Evolutionary conservation across 352 stramenopile genomes (phyloP).

Genomic region (Globisporangium spinosum): DNA sequence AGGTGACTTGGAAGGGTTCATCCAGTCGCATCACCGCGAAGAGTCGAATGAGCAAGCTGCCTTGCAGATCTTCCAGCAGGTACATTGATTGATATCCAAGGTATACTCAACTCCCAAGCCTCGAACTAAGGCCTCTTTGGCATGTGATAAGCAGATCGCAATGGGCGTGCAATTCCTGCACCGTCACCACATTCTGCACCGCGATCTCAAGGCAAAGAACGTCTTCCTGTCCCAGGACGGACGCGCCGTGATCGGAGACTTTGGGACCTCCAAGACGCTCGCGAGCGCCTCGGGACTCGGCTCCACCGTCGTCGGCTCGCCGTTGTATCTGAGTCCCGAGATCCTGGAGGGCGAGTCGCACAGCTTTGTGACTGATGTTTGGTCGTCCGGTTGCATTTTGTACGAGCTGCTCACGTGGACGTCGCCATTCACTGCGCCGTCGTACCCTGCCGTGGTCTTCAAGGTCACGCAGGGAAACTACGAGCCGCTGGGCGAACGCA

Average conservation of each 20-base stretch:
- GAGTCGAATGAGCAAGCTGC: conserved; percentile 15
- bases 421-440: conserved; percentile 7
- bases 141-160: conserved; percentile 39
- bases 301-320: conserved; percentile 58
- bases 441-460: conserved; percentile 15
- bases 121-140: no score
- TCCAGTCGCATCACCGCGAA: conserved; percentile 17
- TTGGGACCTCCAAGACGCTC: conserved; percentile 54
- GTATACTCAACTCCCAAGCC: no score
- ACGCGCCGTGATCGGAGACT: conserved; percentile 81
- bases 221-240: conserved; percentile 77
- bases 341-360: conserved; percentile 54
- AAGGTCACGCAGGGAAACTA: conserved; percentile 14
- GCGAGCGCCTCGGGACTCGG: conserved; percentile 24
- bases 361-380: conserved; percentile 61
- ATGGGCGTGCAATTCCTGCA: conserved; percentile 85
- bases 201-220: conserved; percentile 88
- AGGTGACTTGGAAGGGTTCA: conserved; percentile 50
- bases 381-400: conserved; percentile 80
- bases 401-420: conserved; percentile 60
- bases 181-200: conserved; percentile 53
- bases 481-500: not conserved
- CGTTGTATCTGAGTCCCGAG: conserved; percentile 80
- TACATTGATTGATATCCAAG: not conserved
- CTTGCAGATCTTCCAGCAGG: conserved; percentile 28